Conservation (phyloP, 2,329 filamentous ascomycete genomes). For the Curvularia verruculosa region DNA sequence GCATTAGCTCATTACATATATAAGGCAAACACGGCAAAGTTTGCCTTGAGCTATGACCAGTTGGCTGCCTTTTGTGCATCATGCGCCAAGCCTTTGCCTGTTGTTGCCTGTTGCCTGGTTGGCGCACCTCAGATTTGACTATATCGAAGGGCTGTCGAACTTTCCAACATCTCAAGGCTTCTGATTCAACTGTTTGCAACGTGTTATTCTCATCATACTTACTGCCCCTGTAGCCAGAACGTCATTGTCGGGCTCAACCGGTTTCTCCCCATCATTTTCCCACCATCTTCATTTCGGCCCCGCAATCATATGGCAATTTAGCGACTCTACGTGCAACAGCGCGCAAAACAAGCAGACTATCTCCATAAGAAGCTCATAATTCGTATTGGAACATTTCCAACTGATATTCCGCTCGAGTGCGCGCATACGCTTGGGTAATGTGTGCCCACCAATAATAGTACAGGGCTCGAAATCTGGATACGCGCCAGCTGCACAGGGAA, state of each 20-base stretch:
- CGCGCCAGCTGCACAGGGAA: conserved; percentile 1
- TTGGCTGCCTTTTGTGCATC: not conserved
- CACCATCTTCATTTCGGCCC: not conserved
- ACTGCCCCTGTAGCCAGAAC: not conserved
- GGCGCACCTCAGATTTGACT: too few species aligned
- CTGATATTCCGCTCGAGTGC: not conserved
- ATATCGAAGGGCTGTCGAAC: too few species aligned
- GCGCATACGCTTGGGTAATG: conserved; percentile 1
- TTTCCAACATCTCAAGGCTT: too few species aligned
- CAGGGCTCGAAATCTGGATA: not conserved
- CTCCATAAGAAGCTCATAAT: not conserved
- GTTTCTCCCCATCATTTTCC: not conserved
- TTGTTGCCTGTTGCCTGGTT: not conserved
- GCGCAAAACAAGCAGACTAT: not conserved
- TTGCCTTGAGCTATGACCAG: too few species aligned
- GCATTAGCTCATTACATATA: too few species aligned
- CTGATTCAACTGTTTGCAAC: too few species aligned
- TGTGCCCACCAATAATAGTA: not conserved
- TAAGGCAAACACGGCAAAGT: too few species aligned
- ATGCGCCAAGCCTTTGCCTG: too few species aligned
- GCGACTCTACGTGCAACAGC: not conserved
- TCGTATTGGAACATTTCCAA: not conserved
- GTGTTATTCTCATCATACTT: not conserved
- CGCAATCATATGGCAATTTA: not conserved
- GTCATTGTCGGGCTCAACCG: not conserved